These are phyloP conservation scores for Inga oerstediana DNA, from an alignment of 306 rosid genomes.

Conservation along the genomic window DNA sequence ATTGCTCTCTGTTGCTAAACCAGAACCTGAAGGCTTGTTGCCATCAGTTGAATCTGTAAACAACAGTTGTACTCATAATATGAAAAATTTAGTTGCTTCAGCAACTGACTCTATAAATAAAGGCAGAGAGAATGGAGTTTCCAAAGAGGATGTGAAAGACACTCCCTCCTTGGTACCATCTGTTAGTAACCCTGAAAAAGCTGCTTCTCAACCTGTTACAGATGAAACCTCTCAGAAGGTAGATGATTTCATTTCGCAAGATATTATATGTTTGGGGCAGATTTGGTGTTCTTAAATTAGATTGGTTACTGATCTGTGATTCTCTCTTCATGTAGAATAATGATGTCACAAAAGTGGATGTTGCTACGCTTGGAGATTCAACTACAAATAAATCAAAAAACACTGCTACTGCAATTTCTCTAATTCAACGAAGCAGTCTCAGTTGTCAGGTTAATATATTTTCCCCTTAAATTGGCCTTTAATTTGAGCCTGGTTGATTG, in stretches of 20 bases:
- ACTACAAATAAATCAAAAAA: conserved; percentile 30
- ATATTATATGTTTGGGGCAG: not conserved
- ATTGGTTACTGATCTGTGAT: conserved; percentile 30
- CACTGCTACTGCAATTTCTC: conserved; percentile 26
- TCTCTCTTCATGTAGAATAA: conserved; percentile 29
- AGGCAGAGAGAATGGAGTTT: conserved; percentile 33
- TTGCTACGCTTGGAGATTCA: conserved; percentile 27
- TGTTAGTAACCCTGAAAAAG: conserved; percentile 33
- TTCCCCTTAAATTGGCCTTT: not conserved
- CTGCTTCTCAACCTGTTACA: conserved; percentile 24
- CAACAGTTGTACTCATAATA: conserved; percentile 25
- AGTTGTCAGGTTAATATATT: conserved; percentile 40
- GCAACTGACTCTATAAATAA: conserved; percentile 24
- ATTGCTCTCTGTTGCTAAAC: conserved; percentile 31
- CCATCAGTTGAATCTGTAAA: conserved; percentile 33
- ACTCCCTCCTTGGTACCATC: conserved; percentile 28
- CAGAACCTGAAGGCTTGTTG: conserved; percentile 39
- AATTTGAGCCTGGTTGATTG: conserved; percentile 6
- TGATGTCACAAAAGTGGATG: conserved; percentile 27
- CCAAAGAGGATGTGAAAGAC: conserved; percentile 33
- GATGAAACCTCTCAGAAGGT: conserved; percentile 52
- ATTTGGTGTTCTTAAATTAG: conserved; percentile 21
- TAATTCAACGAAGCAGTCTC: conserved; percentile 33
- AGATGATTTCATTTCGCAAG: conserved; percentile 18
- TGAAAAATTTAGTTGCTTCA: conserved; percentile 32